These are phyloP conservation scores for Penicillium sp. DNA, from an alignment of 2,329 filamentous ascomycete species.

Conservation along the genomic window DNA sequence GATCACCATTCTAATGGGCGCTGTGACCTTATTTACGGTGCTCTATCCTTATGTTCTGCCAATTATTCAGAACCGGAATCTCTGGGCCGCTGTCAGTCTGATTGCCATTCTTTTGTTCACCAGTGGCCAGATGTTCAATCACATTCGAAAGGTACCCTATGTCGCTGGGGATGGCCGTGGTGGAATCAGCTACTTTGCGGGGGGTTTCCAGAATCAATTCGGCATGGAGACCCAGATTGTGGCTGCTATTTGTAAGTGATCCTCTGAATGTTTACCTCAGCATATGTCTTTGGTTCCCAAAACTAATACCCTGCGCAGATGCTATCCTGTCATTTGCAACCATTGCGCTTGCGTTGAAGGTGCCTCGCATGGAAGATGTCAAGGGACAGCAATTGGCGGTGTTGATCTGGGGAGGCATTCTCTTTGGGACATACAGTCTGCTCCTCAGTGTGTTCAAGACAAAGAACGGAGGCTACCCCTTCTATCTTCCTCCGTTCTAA, in stretches of 20 bases:
- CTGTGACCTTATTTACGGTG: constrained; percentile 67
- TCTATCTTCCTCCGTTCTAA: constrained; percentile 87
- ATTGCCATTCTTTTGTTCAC: constrained; percentile 91
- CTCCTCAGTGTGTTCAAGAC: constrained; percentile 88
- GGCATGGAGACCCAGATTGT: constrained; percentile 95
- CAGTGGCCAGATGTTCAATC: constrained; percentile 98
- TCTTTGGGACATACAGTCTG: constrained; percentile 89
- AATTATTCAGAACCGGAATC: constrained; percentile 81
- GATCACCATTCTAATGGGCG: constrained; percentile 68
- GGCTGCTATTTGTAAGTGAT: constrained; percentile 81
- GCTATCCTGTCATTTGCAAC: constrained; percentile 83
- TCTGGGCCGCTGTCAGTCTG: constrained; percentile 89
- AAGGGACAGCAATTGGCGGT: constrained; percentile 79
- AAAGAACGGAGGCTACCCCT: constrained; percentile 95
- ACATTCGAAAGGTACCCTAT: constrained; percentile 94
- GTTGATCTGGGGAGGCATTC: constrained; percentile 72
- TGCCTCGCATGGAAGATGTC: constrained; percentile 79
- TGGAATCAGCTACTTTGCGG: constrained; percentile 85
- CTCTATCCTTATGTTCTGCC: constrained; percentile 78
- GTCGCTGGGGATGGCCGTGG: constrained; percentile 81
- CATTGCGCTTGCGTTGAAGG: constrained; percentile 88
- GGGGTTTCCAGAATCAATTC: constrained; percentile 89
- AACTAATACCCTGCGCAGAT: constrained; percentile 49
- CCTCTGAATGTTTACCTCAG: not conserved
- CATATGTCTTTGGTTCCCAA: not conserved